Evolutionary conservation across 2,329 filamentous ascomycete genomes (phyloP).

Genomic region (Mycosphaerella sp.): DNA sequence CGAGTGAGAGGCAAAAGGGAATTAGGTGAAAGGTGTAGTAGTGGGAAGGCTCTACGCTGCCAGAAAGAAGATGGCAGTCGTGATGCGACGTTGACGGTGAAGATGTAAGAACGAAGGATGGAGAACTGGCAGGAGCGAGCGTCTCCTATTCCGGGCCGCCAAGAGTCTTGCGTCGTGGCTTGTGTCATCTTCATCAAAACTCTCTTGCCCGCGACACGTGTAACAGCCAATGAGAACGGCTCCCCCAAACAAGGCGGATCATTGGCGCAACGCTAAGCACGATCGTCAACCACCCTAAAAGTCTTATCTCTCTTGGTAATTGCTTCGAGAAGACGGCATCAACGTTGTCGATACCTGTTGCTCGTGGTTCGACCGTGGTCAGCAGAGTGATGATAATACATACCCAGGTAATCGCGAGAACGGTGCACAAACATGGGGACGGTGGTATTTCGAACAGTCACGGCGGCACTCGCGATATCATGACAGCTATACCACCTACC

Average conservation of each 20-base stretch:
- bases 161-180: neutral
- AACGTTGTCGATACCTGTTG: neutral
- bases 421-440: too few species aligned
- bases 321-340: neutral
- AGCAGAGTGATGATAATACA: neutral
- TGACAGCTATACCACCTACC: neutral
- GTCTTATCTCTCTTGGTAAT: constrained; percentile 4
- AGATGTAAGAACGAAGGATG: constrained; percentile 1
- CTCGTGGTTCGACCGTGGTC: neutral
- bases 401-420: neutral
- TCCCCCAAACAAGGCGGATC: neutral
- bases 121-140: constrained; percentile 9
- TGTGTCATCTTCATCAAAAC: neutral
- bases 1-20: constrained; percentile 17
- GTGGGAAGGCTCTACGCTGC: neutral
- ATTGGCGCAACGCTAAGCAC: neutral
- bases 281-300: neutral
- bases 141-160: neutral
- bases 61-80: constrained; percentile 8
- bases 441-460: neutral
- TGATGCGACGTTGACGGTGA: constrained; percentile 1
- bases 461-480: neutral
- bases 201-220: neutral
- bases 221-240: neutral
- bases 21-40: neutral